Conservation (phyloP, 2,329 filamentous ascomycete species). For the Colletotrichum australisinense region DNA sequence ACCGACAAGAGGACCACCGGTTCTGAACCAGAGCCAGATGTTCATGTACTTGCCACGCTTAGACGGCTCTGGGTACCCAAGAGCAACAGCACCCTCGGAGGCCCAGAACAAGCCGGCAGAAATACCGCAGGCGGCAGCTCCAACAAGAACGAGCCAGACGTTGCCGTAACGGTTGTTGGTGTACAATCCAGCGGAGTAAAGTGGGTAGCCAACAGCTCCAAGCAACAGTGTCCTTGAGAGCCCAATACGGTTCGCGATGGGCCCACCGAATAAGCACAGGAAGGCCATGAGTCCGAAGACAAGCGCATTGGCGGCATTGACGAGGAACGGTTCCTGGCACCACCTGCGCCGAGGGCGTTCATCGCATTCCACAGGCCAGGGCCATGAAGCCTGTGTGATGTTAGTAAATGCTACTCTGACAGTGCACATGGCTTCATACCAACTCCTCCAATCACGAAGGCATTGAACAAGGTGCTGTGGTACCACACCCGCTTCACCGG, state of each 20-base stretch:
- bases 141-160: slow-evolving; percentile 62
- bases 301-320: slow-evolving; percentile 63
- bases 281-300: slow-evolving; percentile 59
- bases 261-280: slow-evolving; percentile 59
- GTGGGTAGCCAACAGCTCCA: slow-evolving; percentile 58
- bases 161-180: slow-evolving; percentile 62
- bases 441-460: slow-evolving; percentile 62
- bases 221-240: slow-evolving; percentile 56
- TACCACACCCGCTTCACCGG: slow-evolving; percentile 52
- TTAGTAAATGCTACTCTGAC: neutral
- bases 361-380: slow-evolving; percentile 66
- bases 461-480: slow-evolving; percentile 63
- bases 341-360: slow-evolving; percentile 64
- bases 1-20: slow-evolving; percentile 58
- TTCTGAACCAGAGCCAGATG: slow-evolving; percentile 58
- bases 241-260: slow-evolving; percentile 61
- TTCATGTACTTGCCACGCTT: slow-evolving; percentile 57
- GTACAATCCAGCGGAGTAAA: slow-evolving; percentile 61
- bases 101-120: slow-evolving; percentile 64
- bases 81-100: slow-evolving; percentile 59
- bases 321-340: slow-evolving; percentile 62
- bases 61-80: slow-evolving; percentile 59
- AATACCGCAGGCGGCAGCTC: slow-evolving; percentile 59
- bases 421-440: slow-evolving; percentile 42
- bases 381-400: slow-evolving; percentile 51